Evolutionary conservation across 345 rosid species (phyloP), one percentile per base, ranked within the genome.

Genomic region (Microcos paniculata): DNA sequence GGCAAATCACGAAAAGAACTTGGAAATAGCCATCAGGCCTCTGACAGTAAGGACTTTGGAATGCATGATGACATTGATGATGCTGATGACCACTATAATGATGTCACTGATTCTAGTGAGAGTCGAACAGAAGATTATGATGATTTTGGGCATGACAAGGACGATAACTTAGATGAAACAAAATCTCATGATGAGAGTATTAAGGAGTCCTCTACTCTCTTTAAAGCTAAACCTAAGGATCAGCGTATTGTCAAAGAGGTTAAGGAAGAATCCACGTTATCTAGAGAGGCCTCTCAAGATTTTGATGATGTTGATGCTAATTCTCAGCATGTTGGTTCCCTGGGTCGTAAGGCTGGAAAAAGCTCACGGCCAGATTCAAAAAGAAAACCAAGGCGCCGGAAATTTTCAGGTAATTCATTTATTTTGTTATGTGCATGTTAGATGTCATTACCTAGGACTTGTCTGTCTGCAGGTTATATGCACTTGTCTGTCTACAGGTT

Each of bases 331-430:
- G 77, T 19, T 30, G 59, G 49, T 61, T 69, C 49, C 19, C 48
- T 31, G 21, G 76, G 81, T 79, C 82, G 79, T 42, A 89, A 85
- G 77, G 80, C 88, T 21, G 78, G 81, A 73, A 86, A 80, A 85
- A 77, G 76, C 79, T 76, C 90, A 21, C 79, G 71, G 24, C 71
- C 85, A 61, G 88, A 82, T 63, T 59, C 90, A 12, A 93, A 88
- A 82, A 88, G 82, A 80, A 96, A 81, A 82, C 53, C 88, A 24
- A 90, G 78, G 78, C 91, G 88, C 21, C 90, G 82, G n/a, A 93
- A 87, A 80, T 86, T 83, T 87, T 88, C 91, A 70, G 85, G 87
- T 86, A 72, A 75, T 21, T 57, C 79, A 48, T 55, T 10, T 51
- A 28, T 16, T 70, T 63, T 6, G 1, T 64, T 43, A 19, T 49